Evolutionary conservation across 2,329 filamentous ascomycete species (phyloP).

Genomic region (Fusarium decemcellulare): DNA sequence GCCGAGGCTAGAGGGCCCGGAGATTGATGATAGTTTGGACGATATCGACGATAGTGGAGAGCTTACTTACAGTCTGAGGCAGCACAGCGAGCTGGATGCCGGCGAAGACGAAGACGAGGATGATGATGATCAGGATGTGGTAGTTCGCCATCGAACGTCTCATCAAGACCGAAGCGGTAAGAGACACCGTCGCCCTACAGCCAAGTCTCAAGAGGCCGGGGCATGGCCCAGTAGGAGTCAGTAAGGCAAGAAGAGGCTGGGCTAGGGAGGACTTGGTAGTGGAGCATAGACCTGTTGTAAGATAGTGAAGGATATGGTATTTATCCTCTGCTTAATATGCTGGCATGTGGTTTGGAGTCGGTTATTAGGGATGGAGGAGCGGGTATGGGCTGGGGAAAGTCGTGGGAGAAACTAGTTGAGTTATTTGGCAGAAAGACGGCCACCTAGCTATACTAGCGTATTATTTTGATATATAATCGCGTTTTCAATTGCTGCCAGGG

Average conservation of each 20-base stretch:
- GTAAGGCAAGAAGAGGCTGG: slow-evolving; percentile 7
- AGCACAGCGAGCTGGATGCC: slow-evolving; percentile 29
- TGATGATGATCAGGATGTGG: slow-evolving; percentile 51
- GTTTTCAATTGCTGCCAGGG: background rate
- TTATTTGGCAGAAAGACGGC: background rate
- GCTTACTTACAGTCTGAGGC: slow-evolving; percentile 30
- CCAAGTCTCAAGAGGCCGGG: slow-evolving; percentile 55
- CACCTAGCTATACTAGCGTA: background rate
- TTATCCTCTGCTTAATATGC: slow-evolving; percentile 15
- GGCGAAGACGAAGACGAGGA: slow-evolving; percentile 48
- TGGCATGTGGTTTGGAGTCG: slow-evolving; percentile 16
- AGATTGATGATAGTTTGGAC: slow-evolving; percentile 39
- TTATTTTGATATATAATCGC: background rate
- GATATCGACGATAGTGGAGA: slow-evolving; percentile 51
- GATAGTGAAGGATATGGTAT: slow-evolving; percentile 17
- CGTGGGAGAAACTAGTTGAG: slow-evolving; percentile 10
- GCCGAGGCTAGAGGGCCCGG: slow-evolving; percentile 4
- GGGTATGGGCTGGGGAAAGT: slow-evolving; percentile 7
- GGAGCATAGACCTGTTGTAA: slow-evolving; percentile 14
- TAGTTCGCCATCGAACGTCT: slow-evolving; percentile 46
- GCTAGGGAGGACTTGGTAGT: background rate
- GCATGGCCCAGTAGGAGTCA: slow-evolving; percentile 26
- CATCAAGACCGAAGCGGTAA: too few species aligned
- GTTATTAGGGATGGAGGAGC: background rate
- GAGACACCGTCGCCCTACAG: slow-evolving; percentile 52